phyloP scores from a whole-genome alignment of 2,329 filamentous ascomycete species.

The Rhytidhysteron rufulum region DNA sequence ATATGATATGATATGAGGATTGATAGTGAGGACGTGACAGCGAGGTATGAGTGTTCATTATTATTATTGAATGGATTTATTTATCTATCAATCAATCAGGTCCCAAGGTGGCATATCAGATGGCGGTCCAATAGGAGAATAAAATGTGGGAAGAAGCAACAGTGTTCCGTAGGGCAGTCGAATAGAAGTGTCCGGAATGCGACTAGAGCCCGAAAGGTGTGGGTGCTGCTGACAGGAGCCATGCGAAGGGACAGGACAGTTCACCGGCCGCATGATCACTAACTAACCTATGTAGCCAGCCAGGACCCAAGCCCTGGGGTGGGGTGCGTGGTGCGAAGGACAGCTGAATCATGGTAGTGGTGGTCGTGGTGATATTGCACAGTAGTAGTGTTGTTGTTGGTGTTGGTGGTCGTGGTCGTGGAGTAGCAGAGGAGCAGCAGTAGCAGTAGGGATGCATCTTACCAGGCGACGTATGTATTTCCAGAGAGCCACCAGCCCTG shows the following conservation, averaged over 20 bases:
- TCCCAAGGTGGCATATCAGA: no score
- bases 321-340: no score
- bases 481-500: no score
- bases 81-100: no score
- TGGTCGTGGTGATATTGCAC: not conserved
- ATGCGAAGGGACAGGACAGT: no score
- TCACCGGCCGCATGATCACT: not conserved
- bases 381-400: not conserved
- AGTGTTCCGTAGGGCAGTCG: conserved; percentile 9
- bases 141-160: conserved; percentile 8
- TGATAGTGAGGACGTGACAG: not conserved
- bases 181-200: not conserved
- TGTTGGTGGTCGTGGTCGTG: not conserved
- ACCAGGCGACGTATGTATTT: no score
- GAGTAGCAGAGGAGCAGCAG: not conserved
- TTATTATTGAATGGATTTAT: no score
- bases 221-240: no score
- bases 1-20: not conserved
- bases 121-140: conserved; percentile 23
- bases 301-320: no score
- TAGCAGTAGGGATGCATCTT: no score
- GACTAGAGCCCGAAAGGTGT: not conserved
- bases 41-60: not conserved
- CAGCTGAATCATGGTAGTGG: not conserved
- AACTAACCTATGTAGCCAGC: not conserved